These are phyloP conservation scores for Rhizophagus sp. DNA, from an alignment of 192 early-diverging fungal genomes.

Conservation along the genomic window DNA sequence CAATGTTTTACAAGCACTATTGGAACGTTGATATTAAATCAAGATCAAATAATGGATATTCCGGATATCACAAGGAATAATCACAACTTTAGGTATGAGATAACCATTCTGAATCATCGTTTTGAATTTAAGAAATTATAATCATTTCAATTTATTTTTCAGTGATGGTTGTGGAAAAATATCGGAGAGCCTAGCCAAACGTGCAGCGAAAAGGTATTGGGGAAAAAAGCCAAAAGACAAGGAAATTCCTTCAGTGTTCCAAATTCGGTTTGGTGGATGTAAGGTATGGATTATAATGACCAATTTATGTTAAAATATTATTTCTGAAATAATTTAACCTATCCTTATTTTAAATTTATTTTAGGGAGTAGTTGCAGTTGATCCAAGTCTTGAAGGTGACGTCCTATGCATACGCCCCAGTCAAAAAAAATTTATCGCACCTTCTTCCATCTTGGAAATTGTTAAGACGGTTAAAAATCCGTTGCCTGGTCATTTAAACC, in stretches of 20 bases:
- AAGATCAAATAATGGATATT: conserved; percentile 45
- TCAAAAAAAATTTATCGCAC: conserved; percentile 60
- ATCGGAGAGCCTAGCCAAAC: conserved; percentile 47
- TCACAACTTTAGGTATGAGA: conserved; percentile 27
- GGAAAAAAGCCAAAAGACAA: conserved; percentile 42
- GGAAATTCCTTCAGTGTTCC: conserved; percentile 59
- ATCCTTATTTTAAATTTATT: neutral
- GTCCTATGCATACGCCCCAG: conserved; percentile 52
- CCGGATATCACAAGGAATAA: conserved; percentile 59
- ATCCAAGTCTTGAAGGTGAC: conserved; percentile 30
- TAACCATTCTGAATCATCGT: neutral
- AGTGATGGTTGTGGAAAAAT: conserved; percentile 78
- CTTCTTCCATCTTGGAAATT: conserved; percentile 56
- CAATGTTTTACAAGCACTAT: conserved; percentile 74
- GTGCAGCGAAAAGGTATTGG: conserved; percentile 13
- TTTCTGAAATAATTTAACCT: neutral
- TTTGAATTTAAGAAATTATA: too few species aligned
- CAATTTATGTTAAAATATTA: too few species aligned
- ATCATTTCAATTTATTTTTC: conserved; percentile 37
- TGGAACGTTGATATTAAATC: conserved; percentile 43
- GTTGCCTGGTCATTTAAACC: conserved; percentile 57
- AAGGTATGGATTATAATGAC: conserved; percentile 35
- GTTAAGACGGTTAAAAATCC: conserved; percentile 48
- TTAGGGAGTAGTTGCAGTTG: conserved; percentile 50
- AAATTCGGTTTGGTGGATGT: conserved; percentile 68